Evolutionary conservation across 768 basidiomycete genomes (phyloP).

Genomic region (Pleurotus eryngii): DNA sequence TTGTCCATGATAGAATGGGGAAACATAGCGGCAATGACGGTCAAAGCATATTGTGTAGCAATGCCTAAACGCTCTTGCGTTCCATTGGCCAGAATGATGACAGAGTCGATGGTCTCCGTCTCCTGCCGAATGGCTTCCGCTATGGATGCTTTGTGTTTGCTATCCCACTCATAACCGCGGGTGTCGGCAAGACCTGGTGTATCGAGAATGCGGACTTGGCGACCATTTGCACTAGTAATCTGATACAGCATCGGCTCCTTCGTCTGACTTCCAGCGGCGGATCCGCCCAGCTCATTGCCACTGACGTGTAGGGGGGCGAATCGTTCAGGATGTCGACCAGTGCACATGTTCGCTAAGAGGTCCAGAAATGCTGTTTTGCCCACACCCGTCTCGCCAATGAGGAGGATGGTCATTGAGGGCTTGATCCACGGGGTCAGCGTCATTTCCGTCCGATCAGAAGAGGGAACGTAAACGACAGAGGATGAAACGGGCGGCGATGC

Average conservation of each 20-base stretch:
- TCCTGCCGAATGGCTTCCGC: conserved; percentile 17
- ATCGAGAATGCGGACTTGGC: conserved; percentile 20
- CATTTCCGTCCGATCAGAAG: not conserved
- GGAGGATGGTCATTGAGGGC: not conserved
- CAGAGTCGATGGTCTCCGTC: conserved; percentile 19
- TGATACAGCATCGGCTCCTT: conserved; percentile 11
- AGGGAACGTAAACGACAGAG: not conserved
- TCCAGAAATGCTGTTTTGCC: conserved; percentile 15
- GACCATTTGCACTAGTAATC: conserved; percentile 8
- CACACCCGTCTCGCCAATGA: conserved; percentile 16
- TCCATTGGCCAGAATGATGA: conserved; percentile 26
- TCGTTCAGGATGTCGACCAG: conserved; percentile 5
- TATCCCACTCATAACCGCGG: conserved; percentile 21
- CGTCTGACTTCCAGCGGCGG: conserved; percentile 12
- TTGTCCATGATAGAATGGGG: conserved; percentile 20
- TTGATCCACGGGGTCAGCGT: conserved; percentile 5
- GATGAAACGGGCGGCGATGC: not conserved
- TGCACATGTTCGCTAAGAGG: conserved; percentile 14
- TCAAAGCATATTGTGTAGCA: conserved; percentile 22
- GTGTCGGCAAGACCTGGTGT: conserved; percentile 27
- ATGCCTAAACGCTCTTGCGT: conserved; percentile 18
- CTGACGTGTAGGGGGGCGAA: too few relatives aligned
- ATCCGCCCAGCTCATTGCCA: conserved; percentile 11
- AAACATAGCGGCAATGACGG: conserved; percentile 19
- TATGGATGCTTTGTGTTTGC: conserved; percentile 20